phyloP scores from a whole-genome alignment of 2,329 filamentous ascomycete genomes.

The Parafenestella ontariensis region DNA sequence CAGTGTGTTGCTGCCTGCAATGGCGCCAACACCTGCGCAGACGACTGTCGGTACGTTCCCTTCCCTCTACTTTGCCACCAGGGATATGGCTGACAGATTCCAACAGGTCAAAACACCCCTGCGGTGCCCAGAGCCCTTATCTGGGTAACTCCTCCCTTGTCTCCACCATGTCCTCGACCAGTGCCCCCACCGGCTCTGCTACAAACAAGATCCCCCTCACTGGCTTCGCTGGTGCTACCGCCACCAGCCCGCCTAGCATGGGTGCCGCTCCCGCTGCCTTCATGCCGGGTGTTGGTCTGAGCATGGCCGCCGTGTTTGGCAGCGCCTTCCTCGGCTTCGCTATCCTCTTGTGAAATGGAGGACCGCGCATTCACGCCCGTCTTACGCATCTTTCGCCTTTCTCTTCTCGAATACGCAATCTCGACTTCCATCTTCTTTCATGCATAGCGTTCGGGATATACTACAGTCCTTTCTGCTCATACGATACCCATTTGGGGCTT shows the following conservation, averaged over 20 bases:
- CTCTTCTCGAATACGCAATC: background rate
- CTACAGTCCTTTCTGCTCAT: slow-evolving; percentile 11
- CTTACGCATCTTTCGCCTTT: background rate
- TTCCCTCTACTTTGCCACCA: background rate
- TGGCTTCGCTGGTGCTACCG: slow-evolving; percentile 35
- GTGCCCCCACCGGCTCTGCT: slow-evolving; percentile 40
- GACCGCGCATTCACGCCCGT: background rate
- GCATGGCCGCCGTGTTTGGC: slow-evolving; percentile 61
- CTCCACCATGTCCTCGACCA: slow-evolving; percentile 53
- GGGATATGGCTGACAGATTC: slow-evolving; percentile 3
- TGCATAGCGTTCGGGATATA: slow-evolving; percentile 17
- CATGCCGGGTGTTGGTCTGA: slow-evolving; percentile 63
- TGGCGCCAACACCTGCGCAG: slow-evolving; percentile 64
- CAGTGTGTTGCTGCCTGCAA: slow-evolving; percentile 70
- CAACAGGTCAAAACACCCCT: slow-evolving; percentile 66
- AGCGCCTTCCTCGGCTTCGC: slow-evolving; percentile 66
- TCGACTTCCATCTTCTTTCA: slow-evolving; percentile 12
- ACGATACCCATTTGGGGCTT: slow-evolving; percentile 15
- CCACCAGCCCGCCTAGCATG: slow-evolving; percentile 12
- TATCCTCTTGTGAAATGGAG: slow-evolving; percentile 38
- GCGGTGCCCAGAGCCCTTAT: slow-evolving; percentile 72
- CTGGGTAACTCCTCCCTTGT: slow-evolving; percentile 64
- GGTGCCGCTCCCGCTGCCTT: slow-evolving; percentile 52
- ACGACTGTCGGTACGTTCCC: slow-evolving; percentile 59
- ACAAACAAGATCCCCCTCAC: slow-evolving; percentile 39